Base-by-base conservation (phyloP, 2,329 filamentous ascomycete genomes). In the Colletotrichum caudatum region DNA sequence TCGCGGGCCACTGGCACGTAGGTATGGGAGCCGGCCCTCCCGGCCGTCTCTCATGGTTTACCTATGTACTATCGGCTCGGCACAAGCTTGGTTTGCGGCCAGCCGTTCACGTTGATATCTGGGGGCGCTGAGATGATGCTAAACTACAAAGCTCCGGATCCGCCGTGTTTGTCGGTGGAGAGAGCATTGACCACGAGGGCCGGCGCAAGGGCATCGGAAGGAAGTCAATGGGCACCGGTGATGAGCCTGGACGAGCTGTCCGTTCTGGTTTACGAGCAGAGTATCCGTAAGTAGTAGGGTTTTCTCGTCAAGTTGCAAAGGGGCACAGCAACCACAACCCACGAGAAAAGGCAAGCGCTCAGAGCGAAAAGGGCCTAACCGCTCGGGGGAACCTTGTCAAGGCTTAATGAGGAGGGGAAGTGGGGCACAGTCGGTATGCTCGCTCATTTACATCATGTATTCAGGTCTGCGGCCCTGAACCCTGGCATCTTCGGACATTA, bases 401-500 rank as follows among this genome's bases (percentile, higher is more conserved):
- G 61, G 66, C n/a, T 48, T 7, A 48, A 48, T 48, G n/a, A n/a
- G 20, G 4, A 46, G 44, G 7, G 41, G 41, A n/a, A n/a, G 37
- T 3, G 18, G 54, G 54, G 56, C 66, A 71, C 67, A 50, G 70
- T 50, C 64, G 67, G 61, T 62, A 72, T 63, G 66, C 58, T 72
- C 41, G 44, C 41, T 66, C 48, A 66, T 71, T 72, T 72, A 66
- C 66, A 69, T 62, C 56, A 65, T 64, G 46, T 60, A 62, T 29
- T 53, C 61, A 50, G 58, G 58, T 71, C 56, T 72, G 37, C 50
- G 50, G 46, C 66, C 50, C 53, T 50, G 57, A 71, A 71, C 56
- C 70, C 70, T 71, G 70, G 70, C 56, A 72, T 66, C 51, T 63
- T 72, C 70, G 70, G 70, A 66, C 62, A 72, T 72, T 71, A 72